Percentiles rank a stretch among this genome's conserved stretches.
Conservation (phyloP, 2,329 filamentous ascomycete genomes). For the Penicillium sp. region DNA sequence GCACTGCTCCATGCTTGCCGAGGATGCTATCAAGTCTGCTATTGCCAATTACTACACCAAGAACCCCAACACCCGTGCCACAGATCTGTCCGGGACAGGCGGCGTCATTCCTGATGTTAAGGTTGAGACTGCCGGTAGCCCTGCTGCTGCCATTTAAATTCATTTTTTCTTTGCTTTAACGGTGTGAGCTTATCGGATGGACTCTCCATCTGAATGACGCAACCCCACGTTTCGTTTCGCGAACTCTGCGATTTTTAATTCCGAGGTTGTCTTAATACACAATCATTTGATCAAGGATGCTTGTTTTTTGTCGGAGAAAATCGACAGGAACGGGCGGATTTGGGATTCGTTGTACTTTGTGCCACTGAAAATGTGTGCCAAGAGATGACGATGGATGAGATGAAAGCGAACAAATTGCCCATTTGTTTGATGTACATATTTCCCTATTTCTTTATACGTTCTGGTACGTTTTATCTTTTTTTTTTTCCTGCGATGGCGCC, state of each 20-base stretch:
- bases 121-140: constrained; percentile 40
- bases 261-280: constrained; percentile 14
- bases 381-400: constrained; percentile 6
- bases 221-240: constrained; percentile 4
- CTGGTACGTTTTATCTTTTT: constrained; percentile 11
- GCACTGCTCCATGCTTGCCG: constrained; percentile 89
- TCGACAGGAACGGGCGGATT: not conserved
- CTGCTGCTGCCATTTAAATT: constrained; percentile 29
- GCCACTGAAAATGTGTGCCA: not conserved
- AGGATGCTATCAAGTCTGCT: constrained; percentile 89
- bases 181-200: not conserved
- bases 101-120: constrained; percentile 62
- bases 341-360: not conserved
- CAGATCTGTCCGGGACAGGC: constrained; percentile 74
- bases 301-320: not conserved
- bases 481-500: constrained; percentile 25
- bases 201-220: not conserved
- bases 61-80: constrained; percentile 73
- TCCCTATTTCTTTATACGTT: constrained; percentile 10
- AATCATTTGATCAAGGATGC: constrained; percentile 24
- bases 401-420: constrained; percentile 23
- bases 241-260: constrained; percentile 11
- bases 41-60: constrained; percentile 90
- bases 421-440: constrained; percentile 33
- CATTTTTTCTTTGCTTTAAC: not conserved